phyloP scores from a whole-genome alignment of 345 rosid species.

The Cardamine resedifolia region DNA sequence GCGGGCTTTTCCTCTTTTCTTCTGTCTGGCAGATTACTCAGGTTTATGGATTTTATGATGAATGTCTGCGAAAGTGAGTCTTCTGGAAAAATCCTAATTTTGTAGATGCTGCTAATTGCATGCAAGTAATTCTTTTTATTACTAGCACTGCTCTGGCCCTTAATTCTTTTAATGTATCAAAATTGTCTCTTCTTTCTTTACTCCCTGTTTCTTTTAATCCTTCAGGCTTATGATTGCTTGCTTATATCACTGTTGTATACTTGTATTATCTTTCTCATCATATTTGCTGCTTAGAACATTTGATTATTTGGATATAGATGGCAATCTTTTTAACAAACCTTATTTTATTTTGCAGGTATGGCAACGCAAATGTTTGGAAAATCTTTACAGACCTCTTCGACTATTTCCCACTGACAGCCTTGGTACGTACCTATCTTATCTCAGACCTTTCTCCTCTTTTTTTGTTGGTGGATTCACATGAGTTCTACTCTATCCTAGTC shows the following conservation, averaged over 20 bases:
- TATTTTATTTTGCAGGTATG: slow-evolving; percentile 66
- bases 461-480: slow-evolving; percentile 5
- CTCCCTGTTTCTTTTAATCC: slow-evolving; percentile 10
- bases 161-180: background rate
- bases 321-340: background rate
- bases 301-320: slow-evolving; percentile 7
- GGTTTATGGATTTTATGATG: slow-evolving; percentile 99
- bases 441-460: background rate
- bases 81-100: slow-evolving; percentile 15
- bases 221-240: slow-evolving; percentile 22
- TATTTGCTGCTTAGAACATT: background rate
- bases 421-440: slow-evolving; percentile 59
- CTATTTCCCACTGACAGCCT: slow-evolving; percentile 91
- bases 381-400: slow-evolving; percentile 91
- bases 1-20: slow-evolving; percentile 4
- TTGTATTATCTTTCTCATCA: background rate
- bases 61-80: slow-evolving; percentile 97
- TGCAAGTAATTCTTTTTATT: slow-evolving; percentile 17
- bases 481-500: slow-evolving; percentile 3
- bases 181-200: background rate
- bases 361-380: slow-evolving; percentile 94
- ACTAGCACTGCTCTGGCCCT: slow-evolving; percentile 10
- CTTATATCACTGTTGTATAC: background rate
- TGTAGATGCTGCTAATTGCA: slow-evolving; percentile 14
- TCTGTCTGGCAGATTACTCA: slow-evolving; percentile 78